Conservation (phyloP, 257 asterid species). For the Fraxinus anomala region DNA sequence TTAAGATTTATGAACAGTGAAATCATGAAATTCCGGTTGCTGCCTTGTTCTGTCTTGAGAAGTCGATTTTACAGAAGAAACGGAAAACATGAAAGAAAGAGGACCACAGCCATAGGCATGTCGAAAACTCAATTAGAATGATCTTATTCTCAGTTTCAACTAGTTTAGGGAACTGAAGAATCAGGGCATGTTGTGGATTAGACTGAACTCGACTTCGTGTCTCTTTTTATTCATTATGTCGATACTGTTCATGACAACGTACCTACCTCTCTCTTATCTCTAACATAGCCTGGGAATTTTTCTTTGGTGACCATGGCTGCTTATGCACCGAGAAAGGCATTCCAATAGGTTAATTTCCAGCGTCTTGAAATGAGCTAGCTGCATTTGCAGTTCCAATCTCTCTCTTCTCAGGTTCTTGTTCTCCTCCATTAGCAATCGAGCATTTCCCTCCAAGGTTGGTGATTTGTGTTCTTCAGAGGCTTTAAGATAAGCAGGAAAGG, state of each 20-base stretch:
- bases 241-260: neutral
- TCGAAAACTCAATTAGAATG: no score
- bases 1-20: no score
- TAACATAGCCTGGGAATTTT: constrained; percentile 31
- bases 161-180: neutral
- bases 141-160: no score
- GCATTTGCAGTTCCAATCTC: constrained; percentile 52
- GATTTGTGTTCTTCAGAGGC: constrained; percentile 27
- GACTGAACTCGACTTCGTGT: neutral
- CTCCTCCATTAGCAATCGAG: constrained; percentile 41
- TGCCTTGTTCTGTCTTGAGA: no score
- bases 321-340: constrained; percentile 25
- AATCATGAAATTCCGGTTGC: no score
- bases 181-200: neutral
- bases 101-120: no score
- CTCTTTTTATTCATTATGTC: neutral
- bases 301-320: constrained; percentile 7
- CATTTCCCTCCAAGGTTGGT: neutral
- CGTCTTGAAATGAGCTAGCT: constrained; percentile 52
- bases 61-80: no score
- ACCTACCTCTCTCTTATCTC: neutral
- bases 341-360: constrained; percentile 39
- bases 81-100: no score
- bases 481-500: constrained; percentile 51
- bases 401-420: constrained; percentile 47